Evolutionary conservation across 2,329 filamentous ascomycete genomes (phyloP), one percentile per base, ranked within the genome.

Genomic region (Thermothelomyces thermophilus): DNA sequence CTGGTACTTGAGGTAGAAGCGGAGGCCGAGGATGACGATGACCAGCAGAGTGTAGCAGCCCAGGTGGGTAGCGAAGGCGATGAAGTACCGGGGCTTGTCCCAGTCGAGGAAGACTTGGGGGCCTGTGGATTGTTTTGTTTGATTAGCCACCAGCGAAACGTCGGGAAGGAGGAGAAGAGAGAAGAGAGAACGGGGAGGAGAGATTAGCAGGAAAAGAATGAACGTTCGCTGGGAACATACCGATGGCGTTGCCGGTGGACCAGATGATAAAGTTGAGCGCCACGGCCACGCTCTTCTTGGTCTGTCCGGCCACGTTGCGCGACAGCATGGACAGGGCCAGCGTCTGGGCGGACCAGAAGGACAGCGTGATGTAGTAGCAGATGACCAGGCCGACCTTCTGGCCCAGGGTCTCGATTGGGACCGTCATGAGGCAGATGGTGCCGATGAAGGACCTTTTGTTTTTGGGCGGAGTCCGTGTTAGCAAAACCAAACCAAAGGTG

Each of bases 321-420:
- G 79, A 80, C 50, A 87, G 74, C 71, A 88, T 75, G 13, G 81
- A 83, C 58, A 88, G 74, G 7, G 76, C 72, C 11, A 87, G 70
- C 1, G 81, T 84, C 60, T 85, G 79, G 0, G 83, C 84, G 0
- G 84, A 82, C 84, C 84, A 89, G 75, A 90, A 90, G 5, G 82
- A 87, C 16, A 88, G 73, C 0, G 81, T 83, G 54, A 89, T 83
- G 68, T 89, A 90, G 72, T 89, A 90, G 60, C 75, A 78, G 60
- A 89, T 78, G 13, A 89, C 69, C 0, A 90, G 73, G 5, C 85
- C 85, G 24, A 83, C 74, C 65, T 84, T 76, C 33, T 79, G 81
- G 8, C 75, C 65, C 31, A 73, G 71, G 37, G 71, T 77, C 6
- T 73, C 71, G 56, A 83, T 82, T 19, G 76, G 65, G 7, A 89